Conservation (phyloP, 768 basidiomycete genomes). For the Rhizopogon sp. region DNA sequence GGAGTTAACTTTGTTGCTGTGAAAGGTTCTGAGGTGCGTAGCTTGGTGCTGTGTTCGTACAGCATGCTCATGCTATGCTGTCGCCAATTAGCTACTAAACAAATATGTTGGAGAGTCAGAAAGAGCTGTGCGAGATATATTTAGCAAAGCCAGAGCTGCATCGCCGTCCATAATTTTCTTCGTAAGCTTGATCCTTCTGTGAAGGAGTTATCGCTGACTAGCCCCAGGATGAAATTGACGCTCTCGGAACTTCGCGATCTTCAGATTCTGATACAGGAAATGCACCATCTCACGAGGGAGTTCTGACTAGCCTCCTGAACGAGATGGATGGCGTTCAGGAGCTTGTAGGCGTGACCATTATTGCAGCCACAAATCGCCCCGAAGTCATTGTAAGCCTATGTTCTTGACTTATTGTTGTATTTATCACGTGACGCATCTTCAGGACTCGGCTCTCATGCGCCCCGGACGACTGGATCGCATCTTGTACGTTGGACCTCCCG, state of each 20-base stretch:
- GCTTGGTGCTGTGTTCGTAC: background rate
- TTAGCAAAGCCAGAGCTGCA: constrained; percentile 90
- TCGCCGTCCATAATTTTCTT: constrained; percentile 97
- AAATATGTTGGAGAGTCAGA: constrained; percentile 99
- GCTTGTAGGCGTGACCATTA: constrained; percentile 87
- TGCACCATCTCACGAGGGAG: constrained; percentile 71
- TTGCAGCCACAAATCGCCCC: constrained; percentile 95
- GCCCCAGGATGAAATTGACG: constrained; percentile 92
- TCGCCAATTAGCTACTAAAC: constrained; percentile 68
- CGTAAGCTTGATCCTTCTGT: constrained; percentile 39
- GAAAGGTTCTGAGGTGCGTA: constrained; percentile 89
- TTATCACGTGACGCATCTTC: background rate
- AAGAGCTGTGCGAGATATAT: constrained; percentile 89
- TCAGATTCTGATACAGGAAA: constrained; percentile 46
- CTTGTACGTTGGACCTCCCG: constrained; percentile 91
- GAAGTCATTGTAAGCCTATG: constrained; percentile 73
- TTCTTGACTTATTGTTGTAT: background rate
- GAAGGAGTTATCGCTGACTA: background rate
- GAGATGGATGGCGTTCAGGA: constrained; percentile 99
- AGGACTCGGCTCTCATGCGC: constrained; percentile 95
- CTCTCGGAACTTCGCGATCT: constrained; percentile 75
- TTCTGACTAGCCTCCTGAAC: constrained; percentile 88
- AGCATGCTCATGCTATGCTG: background rate
- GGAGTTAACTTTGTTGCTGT: constrained; percentile 96
- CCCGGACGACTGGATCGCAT: constrained; percentile 94